A percentile compares a stretch with the other conserved stretches of the same genome.
Conservation (phyloP, 2,329 filamentous ascomycete species). For the Laburnicola sp. region DNA sequence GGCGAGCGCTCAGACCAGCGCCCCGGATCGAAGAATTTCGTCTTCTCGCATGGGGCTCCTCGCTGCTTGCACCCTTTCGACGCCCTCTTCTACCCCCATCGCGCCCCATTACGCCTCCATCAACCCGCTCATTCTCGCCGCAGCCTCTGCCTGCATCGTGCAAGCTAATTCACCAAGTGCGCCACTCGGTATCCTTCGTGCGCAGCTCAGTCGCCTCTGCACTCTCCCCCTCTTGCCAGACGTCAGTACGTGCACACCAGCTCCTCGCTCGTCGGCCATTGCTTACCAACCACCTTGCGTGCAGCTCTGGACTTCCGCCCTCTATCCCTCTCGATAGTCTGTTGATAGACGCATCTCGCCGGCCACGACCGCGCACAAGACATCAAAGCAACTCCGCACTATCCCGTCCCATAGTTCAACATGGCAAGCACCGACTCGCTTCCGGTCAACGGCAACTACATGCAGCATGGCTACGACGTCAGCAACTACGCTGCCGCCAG, state of each 20-base stretch:
- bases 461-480: conserved; percentile 47
- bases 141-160: not conserved
- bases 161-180: conserved; percentile 1
- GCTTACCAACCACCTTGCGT: not conserved
- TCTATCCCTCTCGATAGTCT: not conserved
- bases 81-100: not conserved
- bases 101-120: not conserved
- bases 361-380: not conserved
- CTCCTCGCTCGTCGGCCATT: not conserved
- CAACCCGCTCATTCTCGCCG: not conserved
- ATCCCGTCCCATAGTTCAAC: conserved; percentile 22
- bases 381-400: conserved; percentile 3
- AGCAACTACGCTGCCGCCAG: conserved; percentile 40
- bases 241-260: conserved; percentile 9
- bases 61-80: conserved; percentile 2
- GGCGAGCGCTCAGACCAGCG: conserved; percentile 4
- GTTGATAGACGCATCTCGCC: not conserved
- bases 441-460: conserved; percentile 56
- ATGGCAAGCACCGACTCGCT: conserved; percentile 42
- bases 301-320: not conserved
- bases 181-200: not conserved
- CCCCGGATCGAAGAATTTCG: not conserved
- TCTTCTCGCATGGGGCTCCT: conserved; percentile 4
- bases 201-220: conserved; percentile 8
- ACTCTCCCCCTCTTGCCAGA: conserved; percentile 6